phyloP scores from a whole-genome alignment of 2,329 filamentous ascomycete species.

The Aspergillus sp. region DNA sequence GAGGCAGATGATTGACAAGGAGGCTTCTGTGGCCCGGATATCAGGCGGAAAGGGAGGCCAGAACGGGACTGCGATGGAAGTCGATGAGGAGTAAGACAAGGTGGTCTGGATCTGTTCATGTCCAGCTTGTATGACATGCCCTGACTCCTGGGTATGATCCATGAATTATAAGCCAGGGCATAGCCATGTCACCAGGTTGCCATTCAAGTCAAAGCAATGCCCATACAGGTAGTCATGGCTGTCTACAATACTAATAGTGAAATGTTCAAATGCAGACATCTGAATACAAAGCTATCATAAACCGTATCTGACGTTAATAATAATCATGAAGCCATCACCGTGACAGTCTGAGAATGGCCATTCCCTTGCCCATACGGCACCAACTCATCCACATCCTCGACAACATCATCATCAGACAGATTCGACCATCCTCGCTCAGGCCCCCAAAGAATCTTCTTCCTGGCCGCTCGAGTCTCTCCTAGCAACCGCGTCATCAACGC shows the following conservation, averaged over 20 bases:
- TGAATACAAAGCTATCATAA: slow-evolving; percentile 1
- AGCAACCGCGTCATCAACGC: slow-evolving; percentile 43
- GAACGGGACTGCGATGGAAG: slow-evolving; percentile 51
- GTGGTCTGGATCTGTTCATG: too few species aligned
- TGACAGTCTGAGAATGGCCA: neutral
- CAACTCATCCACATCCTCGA: slow-evolving; percentile 5
- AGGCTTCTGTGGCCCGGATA: slow-evolving; percentile 77
- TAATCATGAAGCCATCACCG: neutral
- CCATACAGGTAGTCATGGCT: too few species aligned
- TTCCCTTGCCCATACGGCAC: slow-evolving; percentile 2
- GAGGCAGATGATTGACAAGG: slow-evolving; percentile 98
- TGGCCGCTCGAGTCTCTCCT: slow-evolving; percentile 22
- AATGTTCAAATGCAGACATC: too few species aligned
- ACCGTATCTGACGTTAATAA: slow-evolving; percentile 1
- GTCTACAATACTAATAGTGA: too few species aligned
- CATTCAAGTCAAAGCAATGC: too few species aligned
- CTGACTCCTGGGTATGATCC: too few species aligned
- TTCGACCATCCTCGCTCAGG: slow-evolving; percentile 31
- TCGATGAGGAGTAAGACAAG: slow-evolving; percentile 50
- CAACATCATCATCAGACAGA: slow-evolving; percentile 15
- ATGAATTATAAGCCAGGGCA: too few species aligned
- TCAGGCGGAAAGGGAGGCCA: slow-evolving; percentile 38
- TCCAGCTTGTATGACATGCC: neutral
- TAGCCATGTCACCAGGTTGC: too few species aligned
- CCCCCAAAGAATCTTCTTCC: slow-evolving; percentile 32